Conservation (phyloP, 2,329 filamentous ascomycete genomes). For the Sporothrix pseudoabietina region DNA sequence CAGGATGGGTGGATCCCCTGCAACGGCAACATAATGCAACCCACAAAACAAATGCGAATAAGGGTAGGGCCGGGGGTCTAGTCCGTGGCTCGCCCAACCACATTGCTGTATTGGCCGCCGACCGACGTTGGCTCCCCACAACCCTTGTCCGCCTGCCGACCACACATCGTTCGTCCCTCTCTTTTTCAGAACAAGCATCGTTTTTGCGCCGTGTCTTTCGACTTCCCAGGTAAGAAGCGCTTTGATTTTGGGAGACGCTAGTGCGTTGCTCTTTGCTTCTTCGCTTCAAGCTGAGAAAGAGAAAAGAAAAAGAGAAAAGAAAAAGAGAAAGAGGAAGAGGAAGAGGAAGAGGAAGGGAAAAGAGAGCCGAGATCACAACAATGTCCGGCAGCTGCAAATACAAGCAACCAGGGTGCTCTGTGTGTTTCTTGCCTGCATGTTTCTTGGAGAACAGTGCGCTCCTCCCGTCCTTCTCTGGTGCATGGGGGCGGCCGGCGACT, state of each 20-base stretch:
- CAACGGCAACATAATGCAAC: slow-evolving; percentile 29
- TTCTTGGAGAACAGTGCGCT: slow-evolving; percentile 19
- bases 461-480: slow-evolving; percentile 21
- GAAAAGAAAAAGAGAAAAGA: background rate
- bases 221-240: background rate
- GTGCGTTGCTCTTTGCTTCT: background rate
- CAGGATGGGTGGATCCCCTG: slow-evolving; percentile 35
- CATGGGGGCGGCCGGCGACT: slow-evolving; percentile 6
- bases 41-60: slow-evolving; percentile 18
- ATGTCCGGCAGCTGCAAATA: background rate
- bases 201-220: slow-evolving; percentile 1
- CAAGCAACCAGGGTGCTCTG: background rate
- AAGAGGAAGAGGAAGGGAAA: background rate
- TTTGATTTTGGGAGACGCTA: background rate
- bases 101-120: slow-evolving; percentile 28
- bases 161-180: slow-evolving; percentile 21
- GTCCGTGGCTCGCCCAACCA: slow-evolving; percentile 28
- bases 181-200: background rate
- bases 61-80: slow-evolving; percentile 26
- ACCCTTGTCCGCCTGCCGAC: slow-evolving; percentile 27
- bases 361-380: background rate
- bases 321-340: background rate
- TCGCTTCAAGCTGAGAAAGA: background rate
- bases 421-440: slow-evolving; percentile 21
- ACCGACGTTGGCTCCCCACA: background rate